phyloP scores from a whole-genome alignment of 2,329 filamentous ascomycete species.

The Alternaria gaisen region DNA sequence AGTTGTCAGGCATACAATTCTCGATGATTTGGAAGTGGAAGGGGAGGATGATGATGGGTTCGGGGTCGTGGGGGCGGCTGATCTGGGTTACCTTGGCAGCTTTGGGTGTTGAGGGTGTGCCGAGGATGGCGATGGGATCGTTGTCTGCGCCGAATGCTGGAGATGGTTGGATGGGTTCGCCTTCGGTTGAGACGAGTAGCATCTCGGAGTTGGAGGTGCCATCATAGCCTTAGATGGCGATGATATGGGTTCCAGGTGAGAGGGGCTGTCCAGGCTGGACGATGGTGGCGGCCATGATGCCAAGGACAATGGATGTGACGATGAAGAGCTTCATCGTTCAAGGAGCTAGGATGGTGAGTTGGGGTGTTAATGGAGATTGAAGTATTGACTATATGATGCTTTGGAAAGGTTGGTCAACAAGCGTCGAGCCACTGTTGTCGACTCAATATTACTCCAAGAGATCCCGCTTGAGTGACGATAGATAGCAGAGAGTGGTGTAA shows the following conservation, averaged over 20 bases:
- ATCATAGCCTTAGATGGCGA: not conserved
- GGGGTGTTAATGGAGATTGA: not conserved
- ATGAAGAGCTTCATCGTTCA: slow-evolving; percentile 12
- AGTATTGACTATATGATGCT: not conserved
- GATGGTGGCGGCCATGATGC: not conserved
- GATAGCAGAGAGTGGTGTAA: not conserved
- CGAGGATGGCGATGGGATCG: not conserved
- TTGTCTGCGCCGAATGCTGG: no score
- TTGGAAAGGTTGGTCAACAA: not conserved
- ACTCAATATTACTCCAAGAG: not conserved
- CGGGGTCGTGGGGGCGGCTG: not conserved
- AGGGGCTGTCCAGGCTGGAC: not conserved
- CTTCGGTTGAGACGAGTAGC: not conserved
- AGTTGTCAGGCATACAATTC: slow-evolving; percentile 2
- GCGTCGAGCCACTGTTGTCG: not conserved
- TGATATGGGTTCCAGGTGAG: not conserved
- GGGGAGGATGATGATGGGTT: slow-evolving; percentile 23
- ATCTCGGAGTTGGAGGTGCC: not conserved
- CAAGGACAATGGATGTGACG: not conserved
- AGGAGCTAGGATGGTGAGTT: not conserved
- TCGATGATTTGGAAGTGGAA: slow-evolving; percentile 24
- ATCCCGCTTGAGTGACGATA: not conserved
- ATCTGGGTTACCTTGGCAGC: slow-evolving; percentile 3
- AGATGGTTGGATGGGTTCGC: not conserved
- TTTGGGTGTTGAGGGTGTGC: not conserved